Evolutionary conservation across 371 early-diverging fungal genomes (phyloP).

Genomic region (Entomophthora muscae): DNA sequence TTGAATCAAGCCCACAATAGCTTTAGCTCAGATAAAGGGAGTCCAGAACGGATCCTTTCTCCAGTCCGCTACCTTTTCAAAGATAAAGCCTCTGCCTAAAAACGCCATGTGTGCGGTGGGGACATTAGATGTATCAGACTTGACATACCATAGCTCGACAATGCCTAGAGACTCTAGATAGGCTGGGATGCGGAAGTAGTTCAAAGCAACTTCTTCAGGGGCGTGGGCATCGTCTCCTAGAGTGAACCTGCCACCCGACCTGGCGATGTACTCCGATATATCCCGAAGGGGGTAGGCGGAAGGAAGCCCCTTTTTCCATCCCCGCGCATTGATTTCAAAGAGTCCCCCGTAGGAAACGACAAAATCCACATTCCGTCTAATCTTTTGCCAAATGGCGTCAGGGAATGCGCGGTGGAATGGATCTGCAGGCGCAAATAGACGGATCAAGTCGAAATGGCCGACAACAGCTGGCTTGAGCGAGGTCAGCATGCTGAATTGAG

Average conservation of each 20-base stretch:
- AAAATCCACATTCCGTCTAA: conserved; percentile 69
- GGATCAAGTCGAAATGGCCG: conserved; percentile 86
- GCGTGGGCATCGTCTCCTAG: conserved; percentile 88
- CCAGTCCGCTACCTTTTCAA: not conserved
- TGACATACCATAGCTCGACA: not conserved
- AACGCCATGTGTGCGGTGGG: not conserved
- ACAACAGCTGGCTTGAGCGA: conserved; percentile 55
- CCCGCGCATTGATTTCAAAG: conserved; percentile 83
- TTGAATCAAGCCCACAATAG: too few relatives aligned
- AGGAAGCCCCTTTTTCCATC: conserved; percentile 74
- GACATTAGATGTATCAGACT: not conserved
- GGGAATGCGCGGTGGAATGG: conserved; percentile 13
- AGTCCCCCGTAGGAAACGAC: conserved; percentile 62
- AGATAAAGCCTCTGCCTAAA: not conserved
- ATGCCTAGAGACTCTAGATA: not conserved
- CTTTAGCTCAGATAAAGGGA: too few relatives aligned
- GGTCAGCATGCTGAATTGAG: conserved; percentile 56
- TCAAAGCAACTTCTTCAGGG: conserved; percentile 57
- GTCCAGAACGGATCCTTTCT: not conserved
- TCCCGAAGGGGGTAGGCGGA: conserved; percentile 74
- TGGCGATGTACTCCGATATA: conserved; percentile 51
- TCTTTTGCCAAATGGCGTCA: conserved; percentile 29
- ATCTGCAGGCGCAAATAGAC: conserved; percentile 39
- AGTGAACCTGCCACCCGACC: conserved; percentile 51
- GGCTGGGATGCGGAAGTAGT: not conserved